Conservation (phyloP, 164 flowering plant species). For the Berberis thunbergii region DNA sequence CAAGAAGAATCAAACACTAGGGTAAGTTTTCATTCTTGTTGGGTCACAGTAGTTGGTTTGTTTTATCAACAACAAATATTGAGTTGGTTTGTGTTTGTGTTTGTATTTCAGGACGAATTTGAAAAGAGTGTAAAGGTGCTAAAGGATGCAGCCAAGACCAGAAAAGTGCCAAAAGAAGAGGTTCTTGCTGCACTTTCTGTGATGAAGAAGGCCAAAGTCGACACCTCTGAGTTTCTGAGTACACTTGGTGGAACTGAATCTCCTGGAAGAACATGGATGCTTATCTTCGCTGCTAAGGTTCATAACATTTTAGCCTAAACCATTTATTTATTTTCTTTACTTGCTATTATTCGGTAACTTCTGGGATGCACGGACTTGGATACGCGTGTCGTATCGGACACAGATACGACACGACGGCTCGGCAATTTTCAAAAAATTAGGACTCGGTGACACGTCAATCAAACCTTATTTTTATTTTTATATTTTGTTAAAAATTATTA, state of each 20-base stretch:
- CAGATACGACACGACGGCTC: too few species aligned
- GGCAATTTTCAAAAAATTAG: too few species aligned
- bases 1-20: background rate
- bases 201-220: slow-evolving; percentile 73
- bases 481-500: too few species aligned
- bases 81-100: background rate
- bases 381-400: too few species aligned
- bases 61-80: too few species aligned
- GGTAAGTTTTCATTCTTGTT: background rate
- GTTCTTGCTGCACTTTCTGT: slow-evolving; percentile 56
- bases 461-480: too few species aligned
- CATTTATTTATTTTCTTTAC: background rate
- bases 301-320: background rate
- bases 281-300: slow-evolving; percentile 75
- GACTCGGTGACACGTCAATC: too few species aligned
- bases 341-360: background rate
- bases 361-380: too few species aligned
- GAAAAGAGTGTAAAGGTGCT: slow-evolving; percentile 66
- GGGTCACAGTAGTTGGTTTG: background rate
- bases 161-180: slow-evolving; percentile 50
- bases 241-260: slow-evolving; percentile 83
- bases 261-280: slow-evolving; percentile 98
- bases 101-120: slow-evolving; percentile 36
- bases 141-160: slow-evolving; percentile 78
- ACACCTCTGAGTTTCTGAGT: slow-evolving; percentile 52